phyloP scores from a whole-genome alignment of 169 alveolate species.

The Plasmodium adleri region DNA sequence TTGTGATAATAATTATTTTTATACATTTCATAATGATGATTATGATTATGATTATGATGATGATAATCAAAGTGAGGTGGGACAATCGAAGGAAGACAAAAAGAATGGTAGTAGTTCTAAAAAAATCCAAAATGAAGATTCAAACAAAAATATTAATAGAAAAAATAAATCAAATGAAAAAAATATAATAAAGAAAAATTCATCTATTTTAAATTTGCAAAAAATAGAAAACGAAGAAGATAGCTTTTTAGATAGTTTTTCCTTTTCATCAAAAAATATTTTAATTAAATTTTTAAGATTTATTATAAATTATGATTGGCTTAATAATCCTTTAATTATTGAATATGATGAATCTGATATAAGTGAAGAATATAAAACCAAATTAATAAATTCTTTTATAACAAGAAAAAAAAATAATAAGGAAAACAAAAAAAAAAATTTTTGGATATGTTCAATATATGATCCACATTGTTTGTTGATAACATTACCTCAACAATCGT shows the following conservation, averaged over 20 bases:
- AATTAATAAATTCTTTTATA: constrained; percentile 22
- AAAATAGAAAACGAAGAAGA: neutral
- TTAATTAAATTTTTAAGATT: constrained; percentile 26
- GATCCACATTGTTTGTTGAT: constrained; percentile 44
- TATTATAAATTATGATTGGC: constrained; percentile 31
- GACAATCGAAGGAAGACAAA: neutral
- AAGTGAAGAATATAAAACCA: constrained; percentile 36
- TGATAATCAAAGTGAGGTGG: neutral
- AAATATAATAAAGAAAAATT: neutral
- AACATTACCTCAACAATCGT: constrained; percentile 16
- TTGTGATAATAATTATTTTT: neutral
- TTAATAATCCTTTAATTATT: constrained; percentile 23
- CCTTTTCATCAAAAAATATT: constrained; percentile 36
- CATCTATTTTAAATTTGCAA: neutral
- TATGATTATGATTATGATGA: no score
- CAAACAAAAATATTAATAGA: neutral
- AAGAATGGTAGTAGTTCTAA: neutral
- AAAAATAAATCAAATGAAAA: neutral
- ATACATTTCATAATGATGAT: neutral
- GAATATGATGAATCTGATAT: constrained; percentile 27
- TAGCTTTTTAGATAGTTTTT: constrained; percentile 16
- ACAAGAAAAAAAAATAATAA: constrained; percentile 20
- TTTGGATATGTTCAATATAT: constrained; percentile 48
- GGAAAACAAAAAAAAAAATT: constrained; percentile 19
- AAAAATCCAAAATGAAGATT: neutral